phyloP scores from a whole-genome alignment of 192 early-diverging fungal genomes.

The Entomortierella parvispora region DNA sequence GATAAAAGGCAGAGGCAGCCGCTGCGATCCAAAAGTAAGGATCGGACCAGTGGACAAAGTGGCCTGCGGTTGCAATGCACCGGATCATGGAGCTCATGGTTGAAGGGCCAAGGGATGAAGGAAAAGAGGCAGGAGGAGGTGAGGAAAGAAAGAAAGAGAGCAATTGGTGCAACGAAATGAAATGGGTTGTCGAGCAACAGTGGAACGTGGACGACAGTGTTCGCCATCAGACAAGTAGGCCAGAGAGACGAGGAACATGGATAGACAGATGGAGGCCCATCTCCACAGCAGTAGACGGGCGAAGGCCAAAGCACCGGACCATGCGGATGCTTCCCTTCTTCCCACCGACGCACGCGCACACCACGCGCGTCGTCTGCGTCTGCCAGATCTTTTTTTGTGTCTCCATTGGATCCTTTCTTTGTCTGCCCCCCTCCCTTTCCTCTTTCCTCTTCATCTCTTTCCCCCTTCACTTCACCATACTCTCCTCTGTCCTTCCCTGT shows the following conservation, averaged over 20 bases:
- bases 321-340: background rate
- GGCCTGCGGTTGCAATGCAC: background rate
- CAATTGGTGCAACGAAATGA: background rate
- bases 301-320: too few relatives aligned
- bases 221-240: too few relatives aligned
- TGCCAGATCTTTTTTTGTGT: background rate
- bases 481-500: background rate
- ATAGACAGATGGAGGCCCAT: background rate
- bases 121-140: background rate
- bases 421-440: too few relatives aligned
- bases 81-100: slow-evolving; percentile 1
- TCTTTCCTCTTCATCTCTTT: slow-evolving; percentile 5
- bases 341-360: background rate
- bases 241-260: too few relatives aligned
- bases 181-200: background rate
- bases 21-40: slow-evolving; percentile 73
- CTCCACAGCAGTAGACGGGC: too few relatives aligned
- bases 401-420: too few relatives aligned
- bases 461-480: background rate
- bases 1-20: slow-evolving; percentile 80
- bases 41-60: slow-evolving; percentile 64
- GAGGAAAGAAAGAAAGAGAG: background rate
- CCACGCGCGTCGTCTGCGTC: background rate
- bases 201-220: background rate
- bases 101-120: background rate